These are phyloP conservation scores for Spathaspora girioi DNA, from an alignment of 805 yeast species.

Conservation along the genomic window DNA sequence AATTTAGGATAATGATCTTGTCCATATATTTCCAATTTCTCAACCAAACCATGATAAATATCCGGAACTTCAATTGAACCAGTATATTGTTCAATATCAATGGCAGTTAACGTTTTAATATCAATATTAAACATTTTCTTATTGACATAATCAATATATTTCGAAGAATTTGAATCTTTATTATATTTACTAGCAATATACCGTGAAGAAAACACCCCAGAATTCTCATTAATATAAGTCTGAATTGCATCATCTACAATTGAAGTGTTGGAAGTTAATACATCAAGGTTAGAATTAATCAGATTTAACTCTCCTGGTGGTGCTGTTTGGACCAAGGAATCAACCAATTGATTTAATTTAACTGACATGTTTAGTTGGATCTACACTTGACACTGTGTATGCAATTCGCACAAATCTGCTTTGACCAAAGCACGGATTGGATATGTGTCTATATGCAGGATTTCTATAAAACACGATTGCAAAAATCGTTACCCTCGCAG, in stretches of 20 bases:
- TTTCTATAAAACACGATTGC: too few species aligned
- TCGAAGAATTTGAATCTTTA: slow-evolving; percentile 33
- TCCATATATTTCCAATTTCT: slow-evolving; percentile 48
- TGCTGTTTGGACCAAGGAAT: slow-evolving; percentile 28
- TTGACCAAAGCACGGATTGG: not conserved
- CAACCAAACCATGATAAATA: slow-evolving; percentile 26
- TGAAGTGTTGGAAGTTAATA: slow-evolving; percentile 17
- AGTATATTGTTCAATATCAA: slow-evolving; percentile 48
- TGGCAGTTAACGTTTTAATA: slow-evolving; percentile 43
- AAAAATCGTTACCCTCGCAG: too few species aligned
- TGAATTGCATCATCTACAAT: slow-evolving; percentile 23
- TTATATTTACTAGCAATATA: slow-evolving; percentile 30
- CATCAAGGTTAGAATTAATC: slow-evolving; percentile 21
- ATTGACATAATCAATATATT: slow-evolving; percentile 49
- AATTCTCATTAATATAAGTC: slow-evolving; percentile 23
- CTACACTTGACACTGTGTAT: not conserved
- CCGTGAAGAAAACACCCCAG: slow-evolving; percentile 24
- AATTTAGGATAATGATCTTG: slow-evolving; percentile 64
- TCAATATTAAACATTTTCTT: slow-evolving; percentile 57
- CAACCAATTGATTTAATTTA: slow-evolving; percentile 23
- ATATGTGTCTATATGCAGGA: not conserved
- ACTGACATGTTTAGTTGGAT: slow-evolving; percentile 11
- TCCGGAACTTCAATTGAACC: slow-evolving; percentile 19
- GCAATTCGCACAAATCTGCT: not conserved
- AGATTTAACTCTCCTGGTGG: slow-evolving; percentile 38